Evolutionary conservation across 2,329 filamentous ascomycete species (phyloP).

Genomic region (Fusarium pseudocircinatum): DNA sequence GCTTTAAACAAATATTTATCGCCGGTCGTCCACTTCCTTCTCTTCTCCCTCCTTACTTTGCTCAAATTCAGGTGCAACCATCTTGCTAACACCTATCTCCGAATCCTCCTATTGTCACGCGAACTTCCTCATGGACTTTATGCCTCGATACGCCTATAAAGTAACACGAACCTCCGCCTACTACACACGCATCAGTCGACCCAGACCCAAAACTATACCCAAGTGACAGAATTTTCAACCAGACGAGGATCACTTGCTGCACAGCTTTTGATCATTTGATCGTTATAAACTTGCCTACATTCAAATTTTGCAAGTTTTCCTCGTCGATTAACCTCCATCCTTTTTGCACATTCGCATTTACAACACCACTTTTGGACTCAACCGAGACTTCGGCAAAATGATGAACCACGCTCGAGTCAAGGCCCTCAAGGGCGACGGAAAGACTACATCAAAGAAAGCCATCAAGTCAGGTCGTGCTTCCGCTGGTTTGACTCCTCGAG

Average conservation of each 20-base stretch:
- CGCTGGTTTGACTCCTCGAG: slow-evolving; percentile 64
- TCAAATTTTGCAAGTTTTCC: slow-evolving; percentile 36
- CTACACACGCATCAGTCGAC: slow-evolving; percentile 32
- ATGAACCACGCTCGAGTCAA: slow-evolving; percentile 76
- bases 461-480: slow-evolving; percentile 68
- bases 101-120: neutral
- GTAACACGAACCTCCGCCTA: slow-evolving; percentile 28
- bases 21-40: slow-evolving; percentile 13
- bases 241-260: slow-evolving; percentile 41
- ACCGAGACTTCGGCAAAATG: neutral
- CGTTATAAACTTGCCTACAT: slow-evolving; percentile 1
- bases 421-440: slow-evolving; percentile 74
- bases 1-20: slow-evolving; percentile 39
- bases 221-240: slow-evolving; percentile 28
- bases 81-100: slow-evolving; percentile 27
- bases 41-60: neutral
- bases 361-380: neutral
- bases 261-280: slow-evolving; percentile 22
- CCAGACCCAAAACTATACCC: slow-evolving; percentile 35
- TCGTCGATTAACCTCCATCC: slow-evolving; percentile 28
- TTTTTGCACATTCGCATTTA: neutral
- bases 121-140: slow-evolving; percentile 42
- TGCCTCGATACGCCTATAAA: slow-evolving; percentile 37
- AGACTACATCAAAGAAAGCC: slow-evolving; percentile 77
- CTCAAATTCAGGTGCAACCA: slow-evolving; percentile 26